A percentile compares a stretch with the other conserved stretches of the same genome.
Conservation (phyloP, 352 stramenopile species). For the Globisporangium irregulare region DNA sequence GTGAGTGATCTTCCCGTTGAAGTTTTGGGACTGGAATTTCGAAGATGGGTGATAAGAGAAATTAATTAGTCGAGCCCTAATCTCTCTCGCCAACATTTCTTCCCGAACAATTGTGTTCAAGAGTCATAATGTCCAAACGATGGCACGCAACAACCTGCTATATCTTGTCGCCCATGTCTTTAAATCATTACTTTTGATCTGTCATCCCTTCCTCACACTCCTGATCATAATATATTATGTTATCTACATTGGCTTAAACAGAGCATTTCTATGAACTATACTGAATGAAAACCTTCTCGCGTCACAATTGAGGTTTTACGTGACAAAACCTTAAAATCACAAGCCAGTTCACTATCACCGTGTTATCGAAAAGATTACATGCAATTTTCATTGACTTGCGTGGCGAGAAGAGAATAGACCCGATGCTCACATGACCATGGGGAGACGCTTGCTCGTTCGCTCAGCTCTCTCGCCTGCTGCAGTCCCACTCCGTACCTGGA, state of each 20-base stretch:
- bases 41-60: neutral
- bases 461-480: neutral
- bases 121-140: too few relatives aligned
- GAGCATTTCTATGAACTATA: neutral
- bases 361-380: neutral
- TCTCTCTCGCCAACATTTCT: neutral
- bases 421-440: too few relatives aligned
- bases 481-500: neutral
- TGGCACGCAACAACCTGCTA: neutral
- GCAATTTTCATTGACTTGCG: neutral
- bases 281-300: neutral
- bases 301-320: neutral
- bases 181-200: neutral
- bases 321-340: neutral
- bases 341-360: neutral
- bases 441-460: too few relatives aligned
- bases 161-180: too few relatives aligned
- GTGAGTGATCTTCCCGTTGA: neutral
- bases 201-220: neutral
- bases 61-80: slow-evolving; percentile 6
- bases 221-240: neutral
- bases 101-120: neutral
- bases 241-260: neutral
- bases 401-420: neutral
- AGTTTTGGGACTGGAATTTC: neutral